Evolutionary conservation across 441 rosid genomes (phyloP).

Genomic region (Arabidopsis lyrata): DNA sequence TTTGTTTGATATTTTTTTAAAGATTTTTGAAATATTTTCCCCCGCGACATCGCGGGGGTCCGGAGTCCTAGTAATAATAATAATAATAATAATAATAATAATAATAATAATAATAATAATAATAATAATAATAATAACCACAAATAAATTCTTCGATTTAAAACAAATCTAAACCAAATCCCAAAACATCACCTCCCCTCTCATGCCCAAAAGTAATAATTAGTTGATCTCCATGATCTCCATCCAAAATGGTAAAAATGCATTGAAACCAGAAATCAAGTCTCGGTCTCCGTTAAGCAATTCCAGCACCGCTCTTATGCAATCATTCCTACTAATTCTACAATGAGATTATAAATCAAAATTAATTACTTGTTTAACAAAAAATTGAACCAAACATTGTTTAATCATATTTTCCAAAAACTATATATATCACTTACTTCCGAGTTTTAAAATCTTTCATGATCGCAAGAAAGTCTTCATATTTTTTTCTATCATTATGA

Average conservation of each 20-base stretch:
- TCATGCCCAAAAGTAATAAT: not conserved
- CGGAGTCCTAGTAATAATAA: too few relatives aligned
- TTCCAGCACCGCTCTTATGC: not conserved
- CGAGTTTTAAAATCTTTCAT: slow-evolving; percentile 73
- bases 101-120: too few relatives aligned
- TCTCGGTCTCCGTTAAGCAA: not conserved
- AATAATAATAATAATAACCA: not conserved
- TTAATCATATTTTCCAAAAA: not conserved
- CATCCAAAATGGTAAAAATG: slow-evolving; percentile 3
- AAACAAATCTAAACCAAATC: not conserved
- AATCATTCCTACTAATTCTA: not conserved
- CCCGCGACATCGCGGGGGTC: too few relatives aligned
- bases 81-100: too few relatives aligned
- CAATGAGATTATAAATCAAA: not conserved
- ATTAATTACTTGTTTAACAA: not conserved
- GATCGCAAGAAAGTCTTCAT: slow-evolving; percentile 76
- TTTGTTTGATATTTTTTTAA: too few relatives aligned
- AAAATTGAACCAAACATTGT: not conserved
- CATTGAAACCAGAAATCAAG: slow-evolving; percentile 22
- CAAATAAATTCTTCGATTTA: not conserved
- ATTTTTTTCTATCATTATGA: slow-evolving; percentile 56
- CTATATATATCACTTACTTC: not conserved
- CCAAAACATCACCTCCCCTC: not conserved
- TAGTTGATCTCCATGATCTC: not conserved
- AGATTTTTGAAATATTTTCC: too few relatives aligned